Evolutionary conservation across 1,284 basidiomycete species (phyloP), one percentile per base, ranked within the genome.

Genomic region (Fistulina hepatica): DNA sequence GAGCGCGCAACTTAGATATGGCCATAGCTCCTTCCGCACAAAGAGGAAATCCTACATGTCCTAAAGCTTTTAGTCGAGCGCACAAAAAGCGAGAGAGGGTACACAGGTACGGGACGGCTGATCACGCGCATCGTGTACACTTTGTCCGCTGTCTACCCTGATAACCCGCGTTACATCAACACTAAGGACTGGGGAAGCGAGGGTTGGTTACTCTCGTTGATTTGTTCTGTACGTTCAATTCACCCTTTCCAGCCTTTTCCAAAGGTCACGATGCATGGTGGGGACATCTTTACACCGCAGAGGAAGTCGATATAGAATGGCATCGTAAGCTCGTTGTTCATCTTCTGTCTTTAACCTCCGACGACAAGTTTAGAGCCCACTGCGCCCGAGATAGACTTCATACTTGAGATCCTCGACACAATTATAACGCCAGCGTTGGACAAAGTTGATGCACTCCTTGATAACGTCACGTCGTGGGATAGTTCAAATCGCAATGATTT

Each of bases 41-140:
- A 76, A 53, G 59, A 71, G 6, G 66, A 78, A 21, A 65, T 95
- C 31, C 54, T 95, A 16, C 67, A 71, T 11, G 63, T 97, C 5
- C 53, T 97, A 22, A 59, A 62, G 2, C 60, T 83, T 35, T 71
- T 97, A 27, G 67, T 84, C 22, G 78, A 86, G 31, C 79, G 77
- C 50, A 86, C 89, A 24, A 82, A 84, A 61, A 84, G 80, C 46
- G 94, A 98, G 61, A 76, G 92, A 43, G 90, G 90, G 12, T 98
- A 89, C 58, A 78, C 76, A 19, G 79, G 84, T 41, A 79, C 81
- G 2, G 88, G 86, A 3, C 74, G 81, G 34, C 63, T 97, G 35
- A 67, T 97, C 34, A 78, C 82, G 31, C 77, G 88, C 35, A 64
- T 91, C 11, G 59, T 97, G 39, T 73, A 80, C 49, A 83, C 86